phyloP scores from a whole-genome alignment of 2,329 filamentous ascomycete genomes.

The Calonectria hawksworthii region DNA sequence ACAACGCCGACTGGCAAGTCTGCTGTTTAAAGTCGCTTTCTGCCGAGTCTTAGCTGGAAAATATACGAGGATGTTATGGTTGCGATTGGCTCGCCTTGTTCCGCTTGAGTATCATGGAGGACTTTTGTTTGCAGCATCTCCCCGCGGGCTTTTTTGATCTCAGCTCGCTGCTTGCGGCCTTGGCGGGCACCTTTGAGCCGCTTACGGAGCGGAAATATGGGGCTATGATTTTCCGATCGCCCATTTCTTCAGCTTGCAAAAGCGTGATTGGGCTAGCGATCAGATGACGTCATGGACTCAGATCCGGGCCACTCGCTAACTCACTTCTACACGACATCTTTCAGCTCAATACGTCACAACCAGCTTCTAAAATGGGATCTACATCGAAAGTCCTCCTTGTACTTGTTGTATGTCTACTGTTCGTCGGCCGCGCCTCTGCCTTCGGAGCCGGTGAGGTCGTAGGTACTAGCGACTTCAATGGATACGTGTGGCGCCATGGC shows the following conservation, averaged over 20 bases:
- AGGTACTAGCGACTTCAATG: constrained; percentile 54
- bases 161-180: background rate
- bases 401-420: background rate
- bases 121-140: background rate
- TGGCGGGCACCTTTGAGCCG: background rate
- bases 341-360: background rate
- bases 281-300: background rate
- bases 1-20: background rate
- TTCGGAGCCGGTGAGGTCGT: constrained; percentile 57
- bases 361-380: background rate
- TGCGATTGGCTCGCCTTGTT: background rate
- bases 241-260: background rate
- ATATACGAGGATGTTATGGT: background rate
- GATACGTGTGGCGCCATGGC: constrained; percentile 57
- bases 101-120: background rate
- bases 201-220: background rate
- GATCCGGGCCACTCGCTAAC: background rate
- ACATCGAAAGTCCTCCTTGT: background rate
- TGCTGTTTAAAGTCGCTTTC: background rate
- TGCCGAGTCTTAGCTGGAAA: background rate
- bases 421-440: constrained; percentile 33
- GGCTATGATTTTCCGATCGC: background rate
- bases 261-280: background rate
- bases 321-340: background rate
- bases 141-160: too few relatives aligned